Evolutionary conservation across 768 basidiomycete genomes (phyloP).

Genomic region (Kwoniella mangroviensis): DNA sequence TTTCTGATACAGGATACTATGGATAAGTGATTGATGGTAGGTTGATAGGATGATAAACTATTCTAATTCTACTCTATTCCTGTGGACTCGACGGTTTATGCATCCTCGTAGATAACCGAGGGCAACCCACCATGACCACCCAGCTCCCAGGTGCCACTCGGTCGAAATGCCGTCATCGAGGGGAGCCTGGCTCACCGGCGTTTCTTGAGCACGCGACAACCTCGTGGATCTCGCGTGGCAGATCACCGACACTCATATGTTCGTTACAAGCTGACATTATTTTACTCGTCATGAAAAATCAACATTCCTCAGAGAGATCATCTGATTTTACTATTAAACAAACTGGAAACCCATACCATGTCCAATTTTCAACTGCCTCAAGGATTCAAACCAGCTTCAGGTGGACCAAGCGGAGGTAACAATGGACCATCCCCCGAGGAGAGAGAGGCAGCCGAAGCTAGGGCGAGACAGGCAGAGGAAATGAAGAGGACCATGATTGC

Average conservation of each 20-base stretch:
- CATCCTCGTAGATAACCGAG: neutral
- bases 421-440: constrained; percentile 34
- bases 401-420: constrained; percentile 9
- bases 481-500: constrained; percentile 57
- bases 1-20: neutral
- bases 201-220: neutral
- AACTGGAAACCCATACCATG: constrained; percentile 21
- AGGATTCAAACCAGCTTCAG: constrained; percentile 43
- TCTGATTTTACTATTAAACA: neutral
- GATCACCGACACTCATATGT: no score
- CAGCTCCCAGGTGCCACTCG: neutral
- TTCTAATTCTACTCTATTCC: neutral
- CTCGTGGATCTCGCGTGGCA: neutral
- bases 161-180: neutral
- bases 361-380: constrained; percentile 51
- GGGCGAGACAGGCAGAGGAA: constrained; percentile 48
- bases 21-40: neutral
- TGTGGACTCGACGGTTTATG: neutral
- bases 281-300: no score
- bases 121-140: no score
- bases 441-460: constrained; percentile 39
- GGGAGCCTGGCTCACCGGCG: neutral
- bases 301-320: neutral
- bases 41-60: neutral
- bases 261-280: no score